A percentile compares a stretch with the other conserved stretches of the same genome.
These are phyloP conservation scores for Cystobasidium slooffiae DNA, from an alignment of 1,284 basidiomycete species.

Conservation along the genomic window DNA sequence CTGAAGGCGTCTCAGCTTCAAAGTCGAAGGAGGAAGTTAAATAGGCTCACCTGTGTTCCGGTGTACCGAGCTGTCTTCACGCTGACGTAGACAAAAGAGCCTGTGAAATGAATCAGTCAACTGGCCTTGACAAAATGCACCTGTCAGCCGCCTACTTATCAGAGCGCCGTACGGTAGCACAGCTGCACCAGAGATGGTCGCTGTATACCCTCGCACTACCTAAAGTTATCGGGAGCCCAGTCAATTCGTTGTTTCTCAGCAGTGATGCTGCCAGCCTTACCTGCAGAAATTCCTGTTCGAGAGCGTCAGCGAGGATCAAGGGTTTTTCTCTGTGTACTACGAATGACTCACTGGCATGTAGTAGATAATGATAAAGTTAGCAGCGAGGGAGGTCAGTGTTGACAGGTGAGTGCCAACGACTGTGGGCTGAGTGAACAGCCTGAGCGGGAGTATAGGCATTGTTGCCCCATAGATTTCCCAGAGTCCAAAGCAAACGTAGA, in stretches of 20 bases:
- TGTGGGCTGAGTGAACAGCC: conserved; percentile 21
- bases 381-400: conserved; percentile 29
- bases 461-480: conserved; percentile 29
- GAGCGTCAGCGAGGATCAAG: too few relatives aligned
- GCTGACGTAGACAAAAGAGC: conserved; percentile 22
- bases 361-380: conserved; percentile 25
- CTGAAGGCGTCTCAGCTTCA: neutral
- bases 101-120: neutral
- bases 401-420: conserved; percentile 18
- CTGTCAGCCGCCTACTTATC: neutral
- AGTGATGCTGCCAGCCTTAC: neutral
- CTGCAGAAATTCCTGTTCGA: neutral
- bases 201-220: conserved; percentile 26
- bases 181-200: conserved; percentile 12
- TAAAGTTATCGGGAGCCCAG: neutral
- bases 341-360: too few relatives aligned
- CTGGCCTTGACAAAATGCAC: neutral
- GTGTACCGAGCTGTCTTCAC: neutral
- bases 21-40: neutral
- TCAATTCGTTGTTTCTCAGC: neutral
- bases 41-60: conserved; percentile 16
- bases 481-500: conserved; percentile 7
- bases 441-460: conserved; percentile 26
- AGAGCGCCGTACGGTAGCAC: conserved; percentile 12
- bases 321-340: neutral